phyloP scores from a whole-genome alignment of 192 early-diverging fungal species.

The Geosiphon pyriformis region DNA sequence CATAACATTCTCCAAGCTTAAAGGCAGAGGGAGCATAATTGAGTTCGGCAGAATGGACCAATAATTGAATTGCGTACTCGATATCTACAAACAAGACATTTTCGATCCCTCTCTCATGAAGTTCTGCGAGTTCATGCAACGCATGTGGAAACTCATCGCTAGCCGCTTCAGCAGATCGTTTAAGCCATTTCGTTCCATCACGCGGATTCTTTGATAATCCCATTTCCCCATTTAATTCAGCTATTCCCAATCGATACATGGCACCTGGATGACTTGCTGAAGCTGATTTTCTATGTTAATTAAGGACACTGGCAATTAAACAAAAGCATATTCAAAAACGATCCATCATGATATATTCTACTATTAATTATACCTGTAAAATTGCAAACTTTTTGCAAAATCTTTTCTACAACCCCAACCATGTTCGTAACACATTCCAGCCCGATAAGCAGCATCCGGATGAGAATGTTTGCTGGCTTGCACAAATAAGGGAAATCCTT shows the following conservation, averaged over 20 bases:
- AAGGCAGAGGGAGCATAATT: constrained; percentile 62
- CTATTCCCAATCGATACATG: constrained; percentile 59
- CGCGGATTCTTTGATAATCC: constrained; percentile 46
- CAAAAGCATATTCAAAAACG: too few species aligned
- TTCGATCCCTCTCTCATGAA: constrained; percentile 55
- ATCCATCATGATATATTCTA: too few species aligned
- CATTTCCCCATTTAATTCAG: constrained; percentile 54
- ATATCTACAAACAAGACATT: constrained; percentile 56
- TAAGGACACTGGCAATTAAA: not conserved
- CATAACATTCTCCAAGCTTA: constrained; percentile 56
- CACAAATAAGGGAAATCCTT: constrained; percentile 61
- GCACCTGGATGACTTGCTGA: constrained; percentile 62
- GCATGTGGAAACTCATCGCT: constrained; percentile 55
- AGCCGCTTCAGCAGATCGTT: constrained; percentile 52
- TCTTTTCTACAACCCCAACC: constrained; percentile 58
- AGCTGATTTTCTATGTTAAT: constrained; percentile 52
- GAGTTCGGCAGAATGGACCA: constrained; percentile 57
- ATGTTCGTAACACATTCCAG: constrained; percentile 60
- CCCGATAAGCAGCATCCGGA: constrained; percentile 59
- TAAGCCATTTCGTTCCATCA: constrained; percentile 58
- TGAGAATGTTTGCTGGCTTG: constrained; percentile 66
- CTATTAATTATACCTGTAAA: constrained; percentile 56
- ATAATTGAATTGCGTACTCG: constrained; percentile 56
- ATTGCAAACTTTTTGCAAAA: constrained; percentile 55
- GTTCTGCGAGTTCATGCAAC: constrained; percentile 49